Evolutionary conservation across 176 grass and related monocot species (phyloP).

Genomic region (Chloris gayana): DNA sequence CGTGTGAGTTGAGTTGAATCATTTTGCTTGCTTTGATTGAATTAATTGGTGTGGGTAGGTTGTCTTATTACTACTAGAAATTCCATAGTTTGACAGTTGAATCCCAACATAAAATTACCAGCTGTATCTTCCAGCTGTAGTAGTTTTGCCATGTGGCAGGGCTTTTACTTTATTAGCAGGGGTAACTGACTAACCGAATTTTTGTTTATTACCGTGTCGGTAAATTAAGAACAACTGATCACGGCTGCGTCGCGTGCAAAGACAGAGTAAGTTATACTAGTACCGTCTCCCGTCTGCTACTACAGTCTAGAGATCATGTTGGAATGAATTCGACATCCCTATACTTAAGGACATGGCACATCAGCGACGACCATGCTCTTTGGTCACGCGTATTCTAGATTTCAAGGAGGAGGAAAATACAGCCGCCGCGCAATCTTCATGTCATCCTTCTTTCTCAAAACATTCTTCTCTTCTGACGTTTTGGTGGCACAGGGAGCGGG

Average conservation of each 20-base stretch:
- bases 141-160: not conserved
- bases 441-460: not conserved
- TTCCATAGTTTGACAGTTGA: not conserved
- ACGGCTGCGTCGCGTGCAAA: too few species aligned
- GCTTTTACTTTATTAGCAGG: too few species aligned
- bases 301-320: too few species aligned
- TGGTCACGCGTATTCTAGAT: not conserved
- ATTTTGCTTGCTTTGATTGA: not conserved
- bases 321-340: too few species aligned
- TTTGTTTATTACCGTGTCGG: too few species aligned
- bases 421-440: not conserved
- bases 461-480: not conserved
- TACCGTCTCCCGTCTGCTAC: too few species aligned
- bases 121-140: not conserved
- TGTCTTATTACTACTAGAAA: not conserved
- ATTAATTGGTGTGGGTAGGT: slow-evolving; percentile 24
- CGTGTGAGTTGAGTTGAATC: not conserved
- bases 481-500: not conserved
- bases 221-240: too few species aligned
- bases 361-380: not conserved
- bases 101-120: not conserved
- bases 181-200: too few species aligned
- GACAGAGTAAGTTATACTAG: too few species aligned
- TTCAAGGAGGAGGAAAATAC: not conserved
- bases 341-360: too few species aligned